Evolutionary conservation across 768 basidiomycete genomes (phyloP), one percentile per base, ranked within the genome.

Genomic region (Leccinum olivaceopallidum): DNA sequence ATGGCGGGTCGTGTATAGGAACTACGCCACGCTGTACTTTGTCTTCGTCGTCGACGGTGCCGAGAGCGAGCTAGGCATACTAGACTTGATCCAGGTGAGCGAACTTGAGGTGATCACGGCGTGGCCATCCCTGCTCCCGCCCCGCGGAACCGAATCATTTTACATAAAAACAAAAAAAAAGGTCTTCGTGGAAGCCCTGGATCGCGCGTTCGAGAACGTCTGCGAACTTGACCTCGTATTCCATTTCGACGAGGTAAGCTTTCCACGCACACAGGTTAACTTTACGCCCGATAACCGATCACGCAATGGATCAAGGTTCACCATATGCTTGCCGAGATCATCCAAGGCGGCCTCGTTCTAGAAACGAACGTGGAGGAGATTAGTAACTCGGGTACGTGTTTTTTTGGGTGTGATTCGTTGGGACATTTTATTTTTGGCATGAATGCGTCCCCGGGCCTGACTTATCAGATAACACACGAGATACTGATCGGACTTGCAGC

Each of bases 171-270:
- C 9, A n/a, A 44, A 48, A 47, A 48, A 47, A 26, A 51, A 60
- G 95, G 97, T 99, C 18, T 94, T 99, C 69, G 97, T 99, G 60
- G 97, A 99, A 78, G 89, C 93, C 4, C 81, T 99, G 37, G 97
- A 99, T 75, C 82, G 94, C 39, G 88, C 94, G 16, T 99, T 98
- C 71, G 94, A 97, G 79, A 98, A 98, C 69, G 97, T 99, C 0
- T 98, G 97, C 76, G 97, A 99, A 74, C 80, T 99, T 50, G 97
- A 99, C 74, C 82, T 99, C 13, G 95, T 99, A 55, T 99, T 98
- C 74, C 95, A 98, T 73, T 99, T 98, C 69, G 97, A 98, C 73
- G 95, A 98, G 82, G 95, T 93, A 65, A 34, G 82, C n/a, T 65
- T 34, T 54, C 10, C 13, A 57, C 30, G 47, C 20, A 16, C 24